Base-by-base conservation (phyloP, 2,329 filamentous ascomycete species). In the Aspergillus pseudoglaucus region DNA sequence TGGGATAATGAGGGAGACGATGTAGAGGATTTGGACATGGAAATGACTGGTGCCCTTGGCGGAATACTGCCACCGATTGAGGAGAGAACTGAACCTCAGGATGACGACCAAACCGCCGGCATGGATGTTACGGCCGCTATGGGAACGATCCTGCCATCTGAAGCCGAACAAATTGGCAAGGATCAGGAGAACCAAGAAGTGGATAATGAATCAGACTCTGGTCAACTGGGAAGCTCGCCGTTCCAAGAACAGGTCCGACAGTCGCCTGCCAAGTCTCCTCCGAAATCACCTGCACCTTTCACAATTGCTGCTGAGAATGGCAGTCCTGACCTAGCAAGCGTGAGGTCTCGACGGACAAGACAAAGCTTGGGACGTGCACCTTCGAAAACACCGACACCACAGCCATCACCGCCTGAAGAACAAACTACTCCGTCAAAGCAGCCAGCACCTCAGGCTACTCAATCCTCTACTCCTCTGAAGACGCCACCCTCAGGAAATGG, bases 121-220 rank as follows among this genome's bases (percentile, higher is more conserved):
- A 87, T 87, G 83, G 83, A 87, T 41, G 80, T 87, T 62, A 87
- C 84, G 2, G 74, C 74, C 41, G 80, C 78, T 5, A 71, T 86
- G 42, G 84, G 84, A 8, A 74, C 75, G 7, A 87, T 88, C 44
- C 69, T 86, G 38, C 61, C 61, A 63, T 71, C 65, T 53, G 69
- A 65, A 42, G 50, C 59, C 18, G 64, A 53, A 60, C 61, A 62
- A 17, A 70, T 69, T 43, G 66, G 70, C 32, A 74, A 75, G 35
- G 62, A 67, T 7, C 68, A 75, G 47, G 80, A 75, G 7, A 83
- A 79, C 60, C 73, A 74, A 42, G 62, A 80, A 10, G 81, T 83
- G 78, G 79, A 83, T 55, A 67, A 78, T 53, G 81, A 84, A 58
- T 75, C 69, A 12, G 72, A 80, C 23, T 74, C 78, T 43, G 61